Conservation (phyloP, 768 basidiomycete genomes). For the Tremella yokohamensis region DNA sequence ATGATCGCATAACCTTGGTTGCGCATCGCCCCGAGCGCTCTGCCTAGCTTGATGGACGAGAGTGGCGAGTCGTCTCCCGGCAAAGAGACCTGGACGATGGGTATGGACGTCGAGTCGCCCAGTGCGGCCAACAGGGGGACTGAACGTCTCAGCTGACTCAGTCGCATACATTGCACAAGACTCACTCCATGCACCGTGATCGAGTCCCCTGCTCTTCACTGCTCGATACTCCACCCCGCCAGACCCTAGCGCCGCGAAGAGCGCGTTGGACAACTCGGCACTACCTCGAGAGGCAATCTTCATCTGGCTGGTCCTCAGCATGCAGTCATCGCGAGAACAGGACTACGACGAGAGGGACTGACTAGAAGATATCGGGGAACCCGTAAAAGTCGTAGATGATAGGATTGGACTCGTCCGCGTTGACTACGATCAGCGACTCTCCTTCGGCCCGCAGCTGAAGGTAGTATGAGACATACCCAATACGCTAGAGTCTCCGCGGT, state of each 20-base stretch:
- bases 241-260: slow-evolving; percentile 13
- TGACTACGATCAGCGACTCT: slow-evolving; percentile 22
- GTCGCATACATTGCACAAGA: too few species aligned
- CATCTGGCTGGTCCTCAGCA: too few species aligned
- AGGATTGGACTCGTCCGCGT: slow-evolving; percentile 35
- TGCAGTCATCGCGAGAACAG: too few species aligned
- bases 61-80: slow-evolving; percentile 26
- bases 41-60: slow-evolving; percentile 34
- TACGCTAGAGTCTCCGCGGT: slow-evolving; percentile 16
- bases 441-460: too few species aligned
- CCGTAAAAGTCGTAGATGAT: slow-evolving; percentile 45
- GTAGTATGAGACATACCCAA: slow-evolving; percentile 21
- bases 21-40: slow-evolving; percentile 26
- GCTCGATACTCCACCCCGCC: too few species aligned
- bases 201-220: slow-evolving; percentile 28
- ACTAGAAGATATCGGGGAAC: slow-evolving; percentile 40
- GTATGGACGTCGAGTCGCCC: slow-evolving; percentile 20
- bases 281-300: too few species aligned
- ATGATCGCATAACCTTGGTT: slow-evolving; percentile 44
- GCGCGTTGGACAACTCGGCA: slow-evolving; percentile 5
- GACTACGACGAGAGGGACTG: too few species aligned
- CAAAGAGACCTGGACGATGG: slow-evolving; percentile 42
- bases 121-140: slow-evolving; percentile 38
- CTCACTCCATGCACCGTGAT: slow-evolving; percentile 46
- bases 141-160: not conserved